A percentile compares a stretch with the other conserved stretches of the same genome.
phyloP scores from a whole-genome alignment of 805 yeast species.

The Nakazawaea populi region DNA sequence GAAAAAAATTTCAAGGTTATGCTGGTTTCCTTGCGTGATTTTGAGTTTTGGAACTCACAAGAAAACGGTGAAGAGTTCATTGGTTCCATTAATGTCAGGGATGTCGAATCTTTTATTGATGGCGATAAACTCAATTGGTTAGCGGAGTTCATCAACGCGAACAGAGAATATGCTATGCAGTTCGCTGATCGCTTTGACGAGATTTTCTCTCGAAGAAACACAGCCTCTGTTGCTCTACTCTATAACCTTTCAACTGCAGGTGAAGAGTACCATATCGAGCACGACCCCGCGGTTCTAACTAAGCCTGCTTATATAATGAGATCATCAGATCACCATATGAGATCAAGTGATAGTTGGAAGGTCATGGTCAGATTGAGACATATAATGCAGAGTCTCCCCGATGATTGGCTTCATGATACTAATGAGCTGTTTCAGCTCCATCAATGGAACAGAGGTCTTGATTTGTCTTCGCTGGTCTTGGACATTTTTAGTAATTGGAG shows the following conservation, averaged over 20 bases:
- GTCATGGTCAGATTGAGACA: conserved; percentile 75
- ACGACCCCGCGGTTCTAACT: conserved; percentile 87
- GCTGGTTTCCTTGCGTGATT: conserved; percentile 12
- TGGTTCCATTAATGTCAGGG: conserved; percentile 8
- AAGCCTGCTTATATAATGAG: conserved; percentile 81
- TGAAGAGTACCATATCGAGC: conserved; percentile 43
- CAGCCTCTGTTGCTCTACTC: conserved; percentile 31
- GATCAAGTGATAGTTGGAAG: conserved; percentile 86
- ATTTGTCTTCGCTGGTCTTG: conserved; percentile 51
- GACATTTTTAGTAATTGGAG: conserved; percentile 74
- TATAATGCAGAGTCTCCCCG: conserved; percentile 54
- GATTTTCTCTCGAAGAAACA: neutral
- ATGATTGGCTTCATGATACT: conserved; percentile 35
- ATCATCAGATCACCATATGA: conserved; percentile 63
- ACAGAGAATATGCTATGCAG: neutral
- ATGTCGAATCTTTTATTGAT: conserved; percentile 7
- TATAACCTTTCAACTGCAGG: conserved; percentile 36
- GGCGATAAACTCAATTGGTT: conserved; percentile 20
- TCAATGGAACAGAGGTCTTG: conserved; percentile 25
- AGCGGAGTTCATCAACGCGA: conserved; percentile 13
- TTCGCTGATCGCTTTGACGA: neutral
- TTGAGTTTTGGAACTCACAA: conserved; percentile 32
- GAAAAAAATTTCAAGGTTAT: neutral
- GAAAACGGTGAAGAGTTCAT: conserved; percentile 13
- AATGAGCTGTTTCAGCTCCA: conserved; percentile 24